Base-by-base conservation (phyloP, 1,139 yeast species). In the Lodderomyces orthopsilosis region DNA sequence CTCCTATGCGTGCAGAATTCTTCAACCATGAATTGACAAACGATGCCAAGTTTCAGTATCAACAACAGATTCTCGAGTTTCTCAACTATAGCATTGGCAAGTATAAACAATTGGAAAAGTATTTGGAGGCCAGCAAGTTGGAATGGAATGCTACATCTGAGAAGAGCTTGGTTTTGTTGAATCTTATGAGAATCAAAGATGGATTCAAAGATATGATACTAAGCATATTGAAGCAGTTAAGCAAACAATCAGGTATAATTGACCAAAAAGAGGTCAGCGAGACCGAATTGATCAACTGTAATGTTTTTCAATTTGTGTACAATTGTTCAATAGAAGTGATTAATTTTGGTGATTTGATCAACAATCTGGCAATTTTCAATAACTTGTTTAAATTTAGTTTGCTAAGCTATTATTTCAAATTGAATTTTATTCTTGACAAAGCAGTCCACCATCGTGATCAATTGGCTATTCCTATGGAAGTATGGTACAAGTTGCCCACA, bases 291-390 rank as follows among this genome's bases (percentile, higher is more conserved):
- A 35, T 46, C 6, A 43, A 42, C 9, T 35, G 44, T 23, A 49
- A 53, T 44, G 42, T 56, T 7, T 48, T 53, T 13, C 55, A 53
- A 39, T 43, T 58, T 45, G 57, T 57, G 2, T 49, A 52, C 40
- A 51, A 51, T 32, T 49, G 54, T 41, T 47, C 50, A 24, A 17
- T 57, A 6, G 48, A 50, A 13, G 46, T 42, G 15, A 41, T 59
- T 19, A 53, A 57, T 37, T 21, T 62, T 15, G 65, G 61, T 1
- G 28, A 39, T 10, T 35, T 54, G 6, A 28, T 56, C 19, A 50
- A 51, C 24, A 36, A 37, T 7, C 34, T 30, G 34, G 23, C 33
- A 4, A 37, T 56, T 18, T 49, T 54, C 18, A 17, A 14, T 10
- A 40, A 43, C 23, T 33, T 43, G 9, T 48, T 48, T 35, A 50